Evolutionary conservation across 257 asterid species (phyloP), one percentile per base, ranked within the genome.

Genomic region (Thymus mandschuricus): DNA sequence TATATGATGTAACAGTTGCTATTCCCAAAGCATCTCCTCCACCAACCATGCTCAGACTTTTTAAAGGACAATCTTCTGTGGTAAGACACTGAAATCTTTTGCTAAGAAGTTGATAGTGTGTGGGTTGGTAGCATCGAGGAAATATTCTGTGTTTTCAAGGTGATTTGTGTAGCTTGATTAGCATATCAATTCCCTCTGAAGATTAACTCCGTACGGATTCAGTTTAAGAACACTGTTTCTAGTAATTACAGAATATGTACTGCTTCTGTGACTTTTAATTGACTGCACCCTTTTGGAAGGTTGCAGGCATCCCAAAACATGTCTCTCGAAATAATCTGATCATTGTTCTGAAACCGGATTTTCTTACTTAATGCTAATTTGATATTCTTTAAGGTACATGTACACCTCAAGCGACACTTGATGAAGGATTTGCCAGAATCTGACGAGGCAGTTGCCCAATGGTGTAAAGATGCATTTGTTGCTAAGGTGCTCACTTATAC

Each of bases 31-130:
- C 85, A 68, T 86, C 95, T 68, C 88, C 95, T n/a, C 80, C 80
- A 61, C 99, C 99, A 46, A 94, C 97, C 80, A 91, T 94, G 97
- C 85, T 89, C 46, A 80, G 96, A 80, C 91, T 94, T 66, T 86
- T 94, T 75, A 88, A 80, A 83, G 99, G 98, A 69, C 91, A 89
- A 65, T 79, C 96, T 71, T 89, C 96, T 68, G 95, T 89, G 92
- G 99, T 94, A 82, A 81, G 85, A 77, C 75, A 66, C 55, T 54
- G 45, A 58, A 52, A 21, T 21, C 21, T 68, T 58, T 54, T 27
- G 13, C 27, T 51, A 34, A 1, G 27, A 70, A 46, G 34, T 48
- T 41, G 54, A 48, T 64, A 58, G 44, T 31, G 8, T 21, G 48
- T 75, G 67, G 62, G 31, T 45, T 27, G 44, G 72, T 60, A 52